Percentiles rank a stretch among this genome's conserved stretches.
These are phyloP conservation scores for Amyloporia xantha DNA, from an alignment of 768 basidiomycete genomes.

Conservation along the genomic window DNA sequence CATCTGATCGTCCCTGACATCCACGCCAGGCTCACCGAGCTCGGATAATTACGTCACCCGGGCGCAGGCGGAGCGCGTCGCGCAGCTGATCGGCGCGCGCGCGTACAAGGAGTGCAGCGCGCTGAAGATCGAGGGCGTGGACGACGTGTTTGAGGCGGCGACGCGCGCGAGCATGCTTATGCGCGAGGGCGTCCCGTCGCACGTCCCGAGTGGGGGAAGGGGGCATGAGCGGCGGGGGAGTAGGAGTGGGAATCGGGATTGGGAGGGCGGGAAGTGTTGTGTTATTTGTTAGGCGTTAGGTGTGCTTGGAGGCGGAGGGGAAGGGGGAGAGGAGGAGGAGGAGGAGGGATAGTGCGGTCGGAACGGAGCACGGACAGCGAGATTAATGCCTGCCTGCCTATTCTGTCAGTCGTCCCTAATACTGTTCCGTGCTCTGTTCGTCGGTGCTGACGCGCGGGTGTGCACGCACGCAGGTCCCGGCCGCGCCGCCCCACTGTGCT, in stretches of 20 bases:
- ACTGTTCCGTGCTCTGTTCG: neutral
- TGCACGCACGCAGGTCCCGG: too few relatives aligned
- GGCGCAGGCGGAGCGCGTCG: constrained; percentile 76
- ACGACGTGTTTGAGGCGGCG: constrained; percentile 96
- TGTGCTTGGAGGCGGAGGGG: neutral
- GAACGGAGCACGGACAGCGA: neutral
- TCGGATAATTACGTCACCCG: constrained; percentile 56
- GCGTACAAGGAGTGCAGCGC: constrained; percentile 95
- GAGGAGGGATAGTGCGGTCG: neutral
- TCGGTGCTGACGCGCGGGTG: too few relatives aligned
- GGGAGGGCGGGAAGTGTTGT: constrained; percentile 54
- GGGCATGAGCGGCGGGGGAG: constrained; percentile 31
- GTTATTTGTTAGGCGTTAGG: constrained; percentile 47
- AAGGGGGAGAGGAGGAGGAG: neutral
- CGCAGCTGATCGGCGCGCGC: constrained; percentile 79
- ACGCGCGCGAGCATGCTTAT: constrained; percentile 96
- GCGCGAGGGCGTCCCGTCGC: constrained; percentile 64
- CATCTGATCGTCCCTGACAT: neutral
- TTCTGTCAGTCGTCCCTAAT: neutral
- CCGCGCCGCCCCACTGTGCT: too few relatives aligned
- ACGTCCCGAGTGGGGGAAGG: constrained; percentile 38
- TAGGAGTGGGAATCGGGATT: constrained; percentile 20
- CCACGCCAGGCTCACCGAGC: neutral
- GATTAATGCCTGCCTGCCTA: neutral
- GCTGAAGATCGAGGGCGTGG: constrained; percentile 85